Conservation (phyloP, 352 stramenopile species). For the Pythium phragmitis region DNA sequence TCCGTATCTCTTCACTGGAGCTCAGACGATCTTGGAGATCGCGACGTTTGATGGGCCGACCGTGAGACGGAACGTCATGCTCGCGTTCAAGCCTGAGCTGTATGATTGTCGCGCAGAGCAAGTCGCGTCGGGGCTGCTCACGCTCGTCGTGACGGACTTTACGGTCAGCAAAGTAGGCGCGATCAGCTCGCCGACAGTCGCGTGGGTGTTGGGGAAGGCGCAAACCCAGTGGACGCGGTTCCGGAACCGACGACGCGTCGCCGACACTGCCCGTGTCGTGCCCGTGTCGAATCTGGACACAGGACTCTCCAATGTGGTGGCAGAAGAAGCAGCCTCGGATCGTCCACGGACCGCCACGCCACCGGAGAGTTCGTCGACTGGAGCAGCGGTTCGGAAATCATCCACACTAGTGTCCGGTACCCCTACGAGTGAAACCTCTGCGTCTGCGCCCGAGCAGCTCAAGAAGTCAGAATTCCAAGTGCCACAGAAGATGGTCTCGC, state of each 20-base stretch:
- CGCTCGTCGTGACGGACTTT: conserved; percentile 78
- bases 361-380: background rate
- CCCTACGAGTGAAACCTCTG: background rate
- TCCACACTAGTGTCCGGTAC: background rate
- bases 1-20: conserved; percentile 55
- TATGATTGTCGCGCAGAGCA: conserved; percentile 65
- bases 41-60: conserved; percentile 42
- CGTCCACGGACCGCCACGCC: no score
- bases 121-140: conserved; percentile 59
- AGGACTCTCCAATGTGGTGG: no score
- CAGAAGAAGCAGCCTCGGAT: no score
- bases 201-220: conserved; percentile 19
- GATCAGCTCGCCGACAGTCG: conserved; percentile 29
- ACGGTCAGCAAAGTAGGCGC: conserved; percentile 57
- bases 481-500: conserved; percentile 78
- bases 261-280: background rate
- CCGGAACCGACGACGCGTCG: background rate
- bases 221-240: conserved; percentile 15
- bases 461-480: conserved; percentile 70
- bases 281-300: background rate
- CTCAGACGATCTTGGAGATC: conserved; percentile 33
- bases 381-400: background rate
- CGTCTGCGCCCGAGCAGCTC: conserved; percentile 4
- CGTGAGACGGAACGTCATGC: conserved; percentile 61
- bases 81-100: conserved; percentile 50